These are phyloP conservation scores for Agaricus sinodeliciosus DNA, from an alignment of 768 basidiomycete genomes.

Conservation along the genomic window DNA sequence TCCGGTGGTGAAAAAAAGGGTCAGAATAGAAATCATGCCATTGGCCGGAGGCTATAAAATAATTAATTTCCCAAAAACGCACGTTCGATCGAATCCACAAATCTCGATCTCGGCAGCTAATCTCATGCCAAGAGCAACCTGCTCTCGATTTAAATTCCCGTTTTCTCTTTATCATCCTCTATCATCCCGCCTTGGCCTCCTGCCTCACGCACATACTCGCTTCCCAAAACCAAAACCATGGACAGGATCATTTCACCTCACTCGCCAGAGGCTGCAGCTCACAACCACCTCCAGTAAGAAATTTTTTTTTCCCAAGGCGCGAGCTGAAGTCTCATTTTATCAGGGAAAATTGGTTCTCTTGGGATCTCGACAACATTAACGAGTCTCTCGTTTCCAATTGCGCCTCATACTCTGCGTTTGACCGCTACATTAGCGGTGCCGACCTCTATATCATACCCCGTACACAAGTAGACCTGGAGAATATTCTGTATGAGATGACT, in stretches of 20 bases:
- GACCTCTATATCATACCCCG: slow-evolving; percentile 69
- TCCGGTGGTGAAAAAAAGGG: background rate
- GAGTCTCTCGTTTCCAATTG: slow-evolving; percentile 71
- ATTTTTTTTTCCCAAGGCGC: slow-evolving; percentile 1
- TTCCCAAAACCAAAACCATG: slow-evolving; percentile 30
- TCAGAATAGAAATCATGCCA: slow-evolving; percentile 10
- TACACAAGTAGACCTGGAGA: slow-evolving; percentile 60
- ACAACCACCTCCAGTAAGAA: slow-evolving; percentile 60
- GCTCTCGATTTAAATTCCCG: slow-evolving; percentile 17
- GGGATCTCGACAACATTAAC: slow-evolving; percentile 68
- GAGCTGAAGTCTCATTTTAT: slow-evolving; percentile 10
- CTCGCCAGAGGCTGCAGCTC: slow-evolving; percentile 67
- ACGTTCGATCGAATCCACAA: slow-evolving; percentile 17
- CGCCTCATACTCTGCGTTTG: slow-evolving; percentile 77
- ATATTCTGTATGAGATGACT: slow-evolving; percentile 53
- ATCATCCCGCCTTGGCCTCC: slow-evolving; percentile 5
- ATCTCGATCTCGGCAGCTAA: slow-evolving; percentile 15
- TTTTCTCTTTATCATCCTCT: slow-evolving; percentile 11
- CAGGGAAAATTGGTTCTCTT: slow-evolving; percentile 62
- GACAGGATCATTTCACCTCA: slow-evolving; percentile 70
- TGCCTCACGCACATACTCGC: slow-evolving; percentile 7
- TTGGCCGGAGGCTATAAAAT: slow-evolving; percentile 11
- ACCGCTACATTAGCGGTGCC: slow-evolving; percentile 62
- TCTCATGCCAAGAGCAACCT: slow-evolving; percentile 12
- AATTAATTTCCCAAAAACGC: slow-evolving; percentile 14